Conservation (phyloP, 1,139 yeast genomes). For the Yamadazyma diospyri region DNA sequence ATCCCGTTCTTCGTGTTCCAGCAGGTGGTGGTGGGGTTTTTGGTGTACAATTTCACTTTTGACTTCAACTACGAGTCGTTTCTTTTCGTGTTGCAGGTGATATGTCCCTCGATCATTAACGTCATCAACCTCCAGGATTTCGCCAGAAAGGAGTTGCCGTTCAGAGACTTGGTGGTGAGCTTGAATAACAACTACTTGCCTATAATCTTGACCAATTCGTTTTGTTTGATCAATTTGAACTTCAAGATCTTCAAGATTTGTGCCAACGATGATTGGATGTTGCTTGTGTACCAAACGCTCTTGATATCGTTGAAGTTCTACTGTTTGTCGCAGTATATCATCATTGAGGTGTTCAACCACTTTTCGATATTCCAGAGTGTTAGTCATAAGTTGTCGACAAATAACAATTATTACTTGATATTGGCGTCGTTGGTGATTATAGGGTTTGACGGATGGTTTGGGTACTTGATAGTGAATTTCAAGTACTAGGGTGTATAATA, state of each 20-base stretch:
- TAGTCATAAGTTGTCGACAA: conserved; percentile 1
- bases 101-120: conserved; percentile 7
- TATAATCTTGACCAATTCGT: conserved; percentile 26
- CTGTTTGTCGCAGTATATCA: conserved; percentile 22
- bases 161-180: conserved; percentile 5
- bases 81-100: conserved; percentile 5
- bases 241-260: conserved; percentile 14
- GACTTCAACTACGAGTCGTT: background rate
- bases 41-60: conserved; percentile 3
- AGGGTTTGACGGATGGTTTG: conserved; percentile 2
- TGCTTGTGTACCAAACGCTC: conserved; percentile 15
- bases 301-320: conserved; percentile 23
- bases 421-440: conserved; percentile 5
- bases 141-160: background rate
- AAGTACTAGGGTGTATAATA: background rate
- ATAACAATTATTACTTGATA: conserved; percentile 4
- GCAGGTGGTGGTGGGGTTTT: background rate
- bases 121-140: conserved; percentile 5
- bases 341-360: conserved; percentile 12
- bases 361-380: conserved; percentile 2
- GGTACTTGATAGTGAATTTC: background rate
- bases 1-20: background rate
- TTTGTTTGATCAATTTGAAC: conserved; percentile 18
- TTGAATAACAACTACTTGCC: conserved; percentile 28
- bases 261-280: background rate